phyloP scores from a whole-genome alignment of 225 moss, liverwort and hornwort genomes.

The Climacium dendroides region DNA sequence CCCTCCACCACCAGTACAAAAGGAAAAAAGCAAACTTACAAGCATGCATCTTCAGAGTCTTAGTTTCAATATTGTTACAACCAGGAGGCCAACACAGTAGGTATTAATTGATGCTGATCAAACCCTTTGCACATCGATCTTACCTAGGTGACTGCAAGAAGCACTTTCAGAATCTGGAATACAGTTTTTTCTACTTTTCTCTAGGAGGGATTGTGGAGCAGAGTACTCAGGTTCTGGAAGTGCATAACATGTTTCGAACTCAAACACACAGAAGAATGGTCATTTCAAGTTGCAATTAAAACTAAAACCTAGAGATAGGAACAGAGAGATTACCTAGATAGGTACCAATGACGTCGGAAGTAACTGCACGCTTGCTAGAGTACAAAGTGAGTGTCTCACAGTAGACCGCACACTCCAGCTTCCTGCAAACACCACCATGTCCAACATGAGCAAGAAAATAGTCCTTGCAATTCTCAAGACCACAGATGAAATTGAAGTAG shows the following conservation, averaged over 20 bases:
- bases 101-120: background rate
- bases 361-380: slow-evolving; percentile 69
- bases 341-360: slow-evolving; percentile 42
- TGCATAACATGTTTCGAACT: background rate
- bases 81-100: background rate
- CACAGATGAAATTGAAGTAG: background rate
- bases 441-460: background rate
- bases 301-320: background rate
- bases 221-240: background rate
- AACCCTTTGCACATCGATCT: background rate
- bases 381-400: slow-evolving; percentile 36
- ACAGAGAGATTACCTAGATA: slow-evolving; percentile 38
- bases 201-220: background rate
- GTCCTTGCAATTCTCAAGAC: background rate
- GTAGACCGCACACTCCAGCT: slow-evolving; percentile 48
- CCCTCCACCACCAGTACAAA: slow-evolving; percentile 60
- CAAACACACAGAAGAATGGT: background rate
- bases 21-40: background rate
- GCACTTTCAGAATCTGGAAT: background rate
- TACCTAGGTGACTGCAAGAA: background rate
- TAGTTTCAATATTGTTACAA: background rate
- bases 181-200: background rate
- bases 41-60: background rate
- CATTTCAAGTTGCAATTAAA: background rate
- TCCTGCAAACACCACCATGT: slow-evolving; percentile 13